These are phyloP conservation scores for Chrysoporthe cubensis DNA, from an alignment of 2,329 filamentous ascomycete species.

Conservation along the genomic window DNA sequence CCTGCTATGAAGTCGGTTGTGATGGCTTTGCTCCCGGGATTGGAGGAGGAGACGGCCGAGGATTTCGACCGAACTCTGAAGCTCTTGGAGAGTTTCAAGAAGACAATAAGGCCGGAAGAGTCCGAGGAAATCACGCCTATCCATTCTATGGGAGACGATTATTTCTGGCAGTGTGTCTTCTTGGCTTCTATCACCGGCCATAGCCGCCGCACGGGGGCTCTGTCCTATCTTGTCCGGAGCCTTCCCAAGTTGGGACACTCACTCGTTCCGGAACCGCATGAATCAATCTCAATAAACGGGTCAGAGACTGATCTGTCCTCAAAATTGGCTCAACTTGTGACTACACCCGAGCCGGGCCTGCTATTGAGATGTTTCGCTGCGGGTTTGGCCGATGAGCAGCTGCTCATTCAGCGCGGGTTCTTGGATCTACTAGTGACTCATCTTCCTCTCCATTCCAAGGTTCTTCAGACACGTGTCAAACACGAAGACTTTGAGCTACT, in stretches of 20 bases:
- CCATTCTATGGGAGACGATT: slow-evolving; percentile 72
- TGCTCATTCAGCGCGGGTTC: slow-evolving; percentile 92
- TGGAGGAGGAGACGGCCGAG: slow-evolving; percentile 96
- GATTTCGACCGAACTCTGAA: slow-evolving; percentile 89
- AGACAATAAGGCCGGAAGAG: slow-evolving; percentile 60
- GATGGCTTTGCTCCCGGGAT: slow-evolving; percentile 82
- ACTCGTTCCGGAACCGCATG: slow-evolving; percentile 38
- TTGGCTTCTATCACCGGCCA: slow-evolving; percentile 89
- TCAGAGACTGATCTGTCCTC: slow-evolving; percentile 53
- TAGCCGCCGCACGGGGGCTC: slow-evolving; percentile 79
- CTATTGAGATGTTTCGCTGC: slow-evolving; percentile 90
- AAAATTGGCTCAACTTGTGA: slow-evolving; percentile 68
- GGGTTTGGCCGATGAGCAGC: slow-evolving; percentile 82
- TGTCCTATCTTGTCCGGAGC: slow-evolving; percentile 81
- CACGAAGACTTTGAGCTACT: slow-evolving; percentile 78
- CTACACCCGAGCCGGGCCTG: slow-evolving; percentile 87
- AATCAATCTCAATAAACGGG: slow-evolving; percentile 37
- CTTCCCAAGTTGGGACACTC: slow-evolving; percentile 71
- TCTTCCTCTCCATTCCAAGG: slow-evolving; percentile 79
- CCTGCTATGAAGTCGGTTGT: slow-evolving; percentile 91
- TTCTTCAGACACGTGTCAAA: slow-evolving; percentile 77
- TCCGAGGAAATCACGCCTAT: slow-evolving; percentile 55
- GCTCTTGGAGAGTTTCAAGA: slow-evolving; percentile 78
- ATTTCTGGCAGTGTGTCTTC: slow-evolving; percentile 99
- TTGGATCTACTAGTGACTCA: slow-evolving; percentile 91